phyloP scores from a whole-genome alignment of 371 early-diverging fungal genomes.

The Mucor irregularis region DNA sequence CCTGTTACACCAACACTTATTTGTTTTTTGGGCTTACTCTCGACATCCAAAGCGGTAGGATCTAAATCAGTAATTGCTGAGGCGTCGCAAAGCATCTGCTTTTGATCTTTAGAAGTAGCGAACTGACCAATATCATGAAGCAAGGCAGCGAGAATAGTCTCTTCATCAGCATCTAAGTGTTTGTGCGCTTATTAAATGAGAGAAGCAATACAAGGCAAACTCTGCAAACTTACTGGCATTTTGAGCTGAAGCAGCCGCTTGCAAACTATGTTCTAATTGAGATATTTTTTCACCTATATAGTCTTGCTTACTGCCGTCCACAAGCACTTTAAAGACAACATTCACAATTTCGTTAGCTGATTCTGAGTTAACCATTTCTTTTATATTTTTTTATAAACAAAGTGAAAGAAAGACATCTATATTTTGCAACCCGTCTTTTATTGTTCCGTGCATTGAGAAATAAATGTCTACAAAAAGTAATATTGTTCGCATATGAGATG shows the following conservation, averaged over 20 bases:
- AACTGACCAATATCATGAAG: slow-evolving; percentile 64
- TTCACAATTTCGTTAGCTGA: slow-evolving; percentile 26
- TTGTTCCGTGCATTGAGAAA: too few species aligned
- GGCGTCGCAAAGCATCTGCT: slow-evolving; percentile 48
- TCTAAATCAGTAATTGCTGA: slow-evolving; percentile 23
- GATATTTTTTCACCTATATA: slow-evolving; percentile 58
- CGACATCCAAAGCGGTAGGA: slow-evolving; percentile 7
- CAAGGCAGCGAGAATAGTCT: slow-evolving; percentile 52
- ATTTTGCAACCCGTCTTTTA: too few species aligned
- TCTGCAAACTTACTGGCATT: slow-evolving; percentile 24
- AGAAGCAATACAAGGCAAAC: too few species aligned
- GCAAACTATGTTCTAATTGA: slow-evolving; percentile 56
- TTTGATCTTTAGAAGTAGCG: slow-evolving; percentile 42
- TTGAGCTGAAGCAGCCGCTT: slow-evolving; percentile 48
- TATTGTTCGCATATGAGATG: too few species aligned
- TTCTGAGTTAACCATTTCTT: slow-evolving; percentile 3
- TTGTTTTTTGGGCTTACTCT: slow-evolving; percentile 1
- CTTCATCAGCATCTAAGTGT: slow-evolving; percentile 43
- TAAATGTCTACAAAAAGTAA: too few species aligned
- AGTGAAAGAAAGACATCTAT: background rate
- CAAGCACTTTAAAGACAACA: slow-evolving; percentile 42
- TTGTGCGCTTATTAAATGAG: too few species aligned
- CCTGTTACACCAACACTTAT: slow-evolving; percentile 49
- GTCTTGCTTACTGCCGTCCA: slow-evolving; percentile 50
- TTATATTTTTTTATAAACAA: background rate